Conservation (phyloP, 2,329 filamentous ascomycete species). For the Fusarium solani-melongenae region DNA sequence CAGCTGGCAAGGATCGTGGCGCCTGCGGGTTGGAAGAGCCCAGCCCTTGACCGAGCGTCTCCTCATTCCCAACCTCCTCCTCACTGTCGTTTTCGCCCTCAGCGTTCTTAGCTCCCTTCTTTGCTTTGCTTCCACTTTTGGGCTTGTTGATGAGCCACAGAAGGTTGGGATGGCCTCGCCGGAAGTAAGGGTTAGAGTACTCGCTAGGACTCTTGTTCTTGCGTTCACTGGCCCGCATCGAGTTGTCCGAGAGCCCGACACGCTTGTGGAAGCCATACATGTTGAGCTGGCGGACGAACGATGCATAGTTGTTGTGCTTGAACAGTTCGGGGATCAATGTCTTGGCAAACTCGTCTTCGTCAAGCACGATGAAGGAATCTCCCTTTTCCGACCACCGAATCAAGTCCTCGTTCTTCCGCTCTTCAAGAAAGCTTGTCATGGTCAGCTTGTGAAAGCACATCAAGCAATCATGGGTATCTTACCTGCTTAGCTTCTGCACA, state of each 20-base stretch:
- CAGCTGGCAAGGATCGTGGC: conserved; percentile 52
- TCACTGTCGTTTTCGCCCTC: conserved; percentile 80
- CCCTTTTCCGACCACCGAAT: conserved; percentile 98
- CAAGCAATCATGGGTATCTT: conserved; percentile 47
- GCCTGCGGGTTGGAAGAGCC: conserved; percentile 33
- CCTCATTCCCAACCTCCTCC: conserved; percentile 58
- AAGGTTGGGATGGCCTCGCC: conserved; percentile 89
- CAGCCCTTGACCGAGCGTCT: conserved; percentile 44
- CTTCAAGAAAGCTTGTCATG: conserved; percentile 84
- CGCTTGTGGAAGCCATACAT: conserved; percentile 99
- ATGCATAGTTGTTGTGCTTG: conserved; percentile 99
- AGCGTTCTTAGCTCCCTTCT: conserved; percentile 69
- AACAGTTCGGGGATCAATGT: conserved; percentile 96
- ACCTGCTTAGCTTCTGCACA: conserved; percentile 98
- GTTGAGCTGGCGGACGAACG: conserved; percentile 93
- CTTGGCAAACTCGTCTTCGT: conserved; percentile 99
- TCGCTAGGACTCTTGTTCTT: conserved; percentile 99
- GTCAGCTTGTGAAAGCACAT: conserved; percentile 34
- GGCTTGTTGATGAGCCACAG: conserved; percentile 98
- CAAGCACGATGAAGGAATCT: conserved; percentile 94
- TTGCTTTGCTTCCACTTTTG: conserved; percentile 74
- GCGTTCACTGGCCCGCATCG: conserved; percentile 95
- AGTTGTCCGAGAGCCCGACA: conserved; percentile 93
- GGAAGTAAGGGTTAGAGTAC: conserved; percentile 97
- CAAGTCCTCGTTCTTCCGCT: conserved; percentile 90